Conservation (phyloP, 139 green algal species). For the Volvox reticuliferus region DNA sequence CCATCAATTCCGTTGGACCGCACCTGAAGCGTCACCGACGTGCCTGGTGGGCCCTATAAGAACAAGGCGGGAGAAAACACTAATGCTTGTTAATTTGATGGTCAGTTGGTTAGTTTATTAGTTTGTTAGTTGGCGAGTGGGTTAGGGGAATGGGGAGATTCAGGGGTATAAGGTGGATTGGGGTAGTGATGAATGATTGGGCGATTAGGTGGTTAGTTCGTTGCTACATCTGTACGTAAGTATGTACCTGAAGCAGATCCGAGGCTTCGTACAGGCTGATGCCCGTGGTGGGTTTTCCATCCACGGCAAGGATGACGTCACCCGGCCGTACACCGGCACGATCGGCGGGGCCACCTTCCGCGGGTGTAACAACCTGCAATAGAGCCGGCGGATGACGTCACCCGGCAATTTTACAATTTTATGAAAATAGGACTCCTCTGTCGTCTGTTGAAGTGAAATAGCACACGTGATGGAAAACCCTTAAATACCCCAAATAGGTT, state of each 20-base stretch:
- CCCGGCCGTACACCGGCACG: slow-evolving; percentile 83
- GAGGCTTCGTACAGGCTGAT: slow-evolving; percentile 92
- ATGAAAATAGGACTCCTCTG: too few relatives aligned
- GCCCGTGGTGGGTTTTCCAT: slow-evolving; percentile 71
- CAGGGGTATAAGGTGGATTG: too few relatives aligned
- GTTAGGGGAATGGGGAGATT: too few relatives aligned
- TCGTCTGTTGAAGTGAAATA: too few relatives aligned
- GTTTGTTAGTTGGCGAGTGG: neutral
- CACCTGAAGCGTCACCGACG: slow-evolving; percentile 44
- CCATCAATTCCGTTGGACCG: neutral
- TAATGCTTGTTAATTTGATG: neutral
- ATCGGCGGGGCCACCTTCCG: slow-evolving; percentile 88
- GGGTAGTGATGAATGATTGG: neutral
- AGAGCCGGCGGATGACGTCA: too few relatives aligned
- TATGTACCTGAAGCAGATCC: slow-evolving; percentile 80
- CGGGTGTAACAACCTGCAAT: slow-evolving; percentile 85
- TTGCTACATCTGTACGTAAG: neutral
- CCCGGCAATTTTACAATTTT: too few relatives aligned
- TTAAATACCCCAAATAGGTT: too few relatives aligned
- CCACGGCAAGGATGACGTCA: slow-evolving; percentile 89
- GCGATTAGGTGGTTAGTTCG: neutral
- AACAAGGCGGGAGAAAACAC: neutral
- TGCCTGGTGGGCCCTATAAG: slow-evolving; percentile 43
- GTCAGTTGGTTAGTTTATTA: neutral
- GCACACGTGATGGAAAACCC: too few relatives aligned